phyloP scores from a whole-genome alignment of 106 monocot species.

The Narthecium ossifragum region DNA sequence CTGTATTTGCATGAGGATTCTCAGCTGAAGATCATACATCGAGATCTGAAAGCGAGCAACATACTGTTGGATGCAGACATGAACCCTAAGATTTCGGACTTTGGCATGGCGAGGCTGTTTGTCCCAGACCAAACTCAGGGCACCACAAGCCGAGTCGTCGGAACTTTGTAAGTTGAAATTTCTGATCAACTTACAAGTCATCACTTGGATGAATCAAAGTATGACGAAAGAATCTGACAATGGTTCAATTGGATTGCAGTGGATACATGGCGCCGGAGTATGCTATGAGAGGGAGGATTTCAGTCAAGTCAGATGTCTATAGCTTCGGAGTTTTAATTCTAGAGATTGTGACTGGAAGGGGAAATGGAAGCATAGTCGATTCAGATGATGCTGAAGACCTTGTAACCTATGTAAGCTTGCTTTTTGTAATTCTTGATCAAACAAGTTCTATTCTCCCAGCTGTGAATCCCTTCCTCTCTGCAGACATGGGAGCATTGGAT shows the following conservation, averaged over 20 bases:
- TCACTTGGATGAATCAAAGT: background rate
- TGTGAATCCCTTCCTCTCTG: too few relatives aligned
- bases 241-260: background rate
- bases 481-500: constrained; percentile 2
- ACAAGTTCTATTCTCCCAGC: too few relatives aligned
- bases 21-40: constrained; percentile 8
- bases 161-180: constrained; percentile 1
- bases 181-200: too few relatives aligned
- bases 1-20: constrained; percentile 11
- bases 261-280: constrained; percentile 21
- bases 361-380: constrained; percentile 1
- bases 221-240: background rate
- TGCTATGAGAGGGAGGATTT: constrained; percentile 1
- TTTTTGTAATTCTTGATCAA: too few relatives aligned
- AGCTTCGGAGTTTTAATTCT: constrained; percentile 10
- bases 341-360: constrained; percentile 11
- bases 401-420: constrained; percentile 1
- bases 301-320: constrained; percentile 4
- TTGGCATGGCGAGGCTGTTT: constrained; percentile 12
- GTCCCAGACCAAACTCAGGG: background rate
- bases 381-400: background rate
- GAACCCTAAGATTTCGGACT: constrained; percentile 7
- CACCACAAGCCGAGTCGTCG: constrained; percentile 2
- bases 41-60: constrained; percentile 14
- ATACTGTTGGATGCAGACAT: constrained; percentile 5